These are phyloP conservation scores for Lecanoromycetidae sp. DNA, from an alignment of 2,329 filamentous ascomycete genomes.

Conservation along the genomic window DNA sequence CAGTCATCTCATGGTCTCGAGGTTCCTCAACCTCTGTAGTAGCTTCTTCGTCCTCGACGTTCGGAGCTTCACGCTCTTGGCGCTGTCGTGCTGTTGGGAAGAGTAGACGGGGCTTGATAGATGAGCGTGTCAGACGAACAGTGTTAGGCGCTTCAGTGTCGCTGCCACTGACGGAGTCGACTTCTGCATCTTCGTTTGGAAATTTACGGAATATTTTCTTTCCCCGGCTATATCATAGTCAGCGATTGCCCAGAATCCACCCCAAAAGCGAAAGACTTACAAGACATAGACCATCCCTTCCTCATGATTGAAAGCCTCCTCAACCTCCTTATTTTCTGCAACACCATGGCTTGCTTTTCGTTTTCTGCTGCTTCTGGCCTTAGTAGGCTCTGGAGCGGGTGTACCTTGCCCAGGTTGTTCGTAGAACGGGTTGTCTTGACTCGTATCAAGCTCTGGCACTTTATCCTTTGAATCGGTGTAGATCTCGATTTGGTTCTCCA, in stretches of 20 bases:
- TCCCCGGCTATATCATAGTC: constrained; percentile 39
- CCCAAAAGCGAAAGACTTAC: constrained; percentile 34
- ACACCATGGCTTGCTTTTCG: constrained; percentile 18
- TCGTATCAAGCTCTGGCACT: constrained; percentile 41
- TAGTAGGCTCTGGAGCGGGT: constrained; percentile 22
- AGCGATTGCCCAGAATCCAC: constrained; percentile 25
- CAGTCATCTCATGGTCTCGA: constrained; percentile 11
- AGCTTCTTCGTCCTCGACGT: constrained; percentile 31
- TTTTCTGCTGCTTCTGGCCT: constrained; percentile 30
- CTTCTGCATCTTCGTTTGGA: constrained; percentile 25
- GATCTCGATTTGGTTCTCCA: constrained; percentile 39
- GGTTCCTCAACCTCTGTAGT: constrained; percentile 11
- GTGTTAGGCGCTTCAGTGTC: constrained; percentile 18
- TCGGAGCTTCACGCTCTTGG: constrained; percentile 32
- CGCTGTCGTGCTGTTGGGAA: constrained; percentile 39
- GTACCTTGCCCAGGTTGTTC: constrained; percentile 26
- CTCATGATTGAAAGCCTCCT: constrained; percentile 39
- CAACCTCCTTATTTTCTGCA: constrained; percentile 32
- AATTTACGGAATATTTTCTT: constrained; percentile 41
- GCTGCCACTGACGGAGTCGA: neutral
- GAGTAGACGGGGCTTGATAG: constrained; percentile 48
- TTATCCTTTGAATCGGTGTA: constrained; percentile 54
- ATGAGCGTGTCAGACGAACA: constrained; percentile 44
- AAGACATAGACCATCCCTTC: constrained; percentile 51
- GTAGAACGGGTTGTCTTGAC: constrained; percentile 45